These are phyloP conservation scores for Mycena maculata DNA, from an alignment of 768 basidiomycete genomes.

Conservation along the genomic window DNA sequence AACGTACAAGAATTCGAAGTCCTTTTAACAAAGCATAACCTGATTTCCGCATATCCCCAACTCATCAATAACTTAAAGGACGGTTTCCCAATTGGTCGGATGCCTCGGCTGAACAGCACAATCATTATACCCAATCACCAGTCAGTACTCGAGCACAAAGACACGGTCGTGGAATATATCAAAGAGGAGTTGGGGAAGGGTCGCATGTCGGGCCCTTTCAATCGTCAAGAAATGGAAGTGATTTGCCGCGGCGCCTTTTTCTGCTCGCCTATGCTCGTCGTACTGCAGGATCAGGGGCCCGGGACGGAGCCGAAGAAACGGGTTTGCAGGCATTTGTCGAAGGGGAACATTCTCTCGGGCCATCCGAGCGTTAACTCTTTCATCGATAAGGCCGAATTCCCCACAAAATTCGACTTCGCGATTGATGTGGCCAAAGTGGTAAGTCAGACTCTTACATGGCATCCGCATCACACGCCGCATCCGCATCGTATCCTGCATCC, in stretches of 20 bases:
- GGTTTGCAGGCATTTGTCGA: constrained; percentile 28
- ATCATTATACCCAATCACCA: constrained; percentile 10
- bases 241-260: constrained; percentile 42
- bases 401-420: not conserved
- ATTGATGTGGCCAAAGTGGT: not conserved
- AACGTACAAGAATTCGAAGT: constrained; percentile 40
- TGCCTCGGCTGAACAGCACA: not conserved
- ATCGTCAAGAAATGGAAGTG: not conserved
- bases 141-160: constrained; percentile 18
- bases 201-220: constrained; percentile 33
- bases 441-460: too few species aligned
- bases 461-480: not conserved
- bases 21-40: constrained; percentile 37
- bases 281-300: not conserved
- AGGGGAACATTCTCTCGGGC: not conserved
- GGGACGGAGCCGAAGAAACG: constrained; percentile 7
- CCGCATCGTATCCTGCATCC: not conserved
- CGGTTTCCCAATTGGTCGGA: constrained; percentile 35
- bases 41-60: constrained; percentile 41
- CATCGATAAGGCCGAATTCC: not conserved
- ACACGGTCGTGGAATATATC: not conserved
- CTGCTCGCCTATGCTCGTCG: constrained; percentile 39
- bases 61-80: constrained; percentile 43
- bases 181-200: not conserved
- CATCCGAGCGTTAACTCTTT: constrained; percentile 5